Evolutionary conservation across 2,329 filamentous ascomycete genomes (phyloP), one percentile per base, ranked within the genome.

Genomic region (Clonostachys sp.): DNA sequence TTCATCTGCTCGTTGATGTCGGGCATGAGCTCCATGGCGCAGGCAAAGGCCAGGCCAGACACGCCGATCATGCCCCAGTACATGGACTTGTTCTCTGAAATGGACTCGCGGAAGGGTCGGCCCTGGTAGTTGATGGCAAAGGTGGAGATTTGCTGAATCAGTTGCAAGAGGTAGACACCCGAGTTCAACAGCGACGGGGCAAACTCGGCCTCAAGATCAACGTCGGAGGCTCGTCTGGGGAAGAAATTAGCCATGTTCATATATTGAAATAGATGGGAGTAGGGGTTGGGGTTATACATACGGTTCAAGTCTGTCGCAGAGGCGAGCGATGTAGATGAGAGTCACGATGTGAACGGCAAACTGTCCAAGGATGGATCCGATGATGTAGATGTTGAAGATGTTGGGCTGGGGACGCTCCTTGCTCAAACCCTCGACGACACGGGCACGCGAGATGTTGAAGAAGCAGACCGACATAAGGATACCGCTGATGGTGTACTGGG

Each of bases 401-500:
- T 97, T 96, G 47, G 92, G 91, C 71, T 99, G 94, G 0, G 94
- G 94, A 38, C 94, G 87, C 70, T 99, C 94, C 72, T 96, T 96
- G 53, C 92, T 96, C 20, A 99, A 77, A 35, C 88, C 87, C 71
- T 99, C 94, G 45, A 99, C 94, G 33, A 94, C 89, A 74, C 91
- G 94, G 38, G 94, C 94, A 50, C 94, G 87, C n/a, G 94, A 97
- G 61, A 99, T 96, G 51, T 91, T 96, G 60, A 99, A 74, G 80
- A 99, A 99, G 73, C 94, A 99, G 45, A 99, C 94, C 59, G 91
- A 96, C 94, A 99, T 97, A 66, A 99, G 85, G 89, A 99, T 97
- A 57, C 94, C 94, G 58, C 91, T 96, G 60, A 99, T 97, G 14
- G 94, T 99, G 56, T 97, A 94, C 71, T 99, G 94, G 5, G 91